Evolutionary conservation across 2,329 filamentous ascomycete genomes (phyloP).

Genomic region (Aspergillus uvarum): DNA sequence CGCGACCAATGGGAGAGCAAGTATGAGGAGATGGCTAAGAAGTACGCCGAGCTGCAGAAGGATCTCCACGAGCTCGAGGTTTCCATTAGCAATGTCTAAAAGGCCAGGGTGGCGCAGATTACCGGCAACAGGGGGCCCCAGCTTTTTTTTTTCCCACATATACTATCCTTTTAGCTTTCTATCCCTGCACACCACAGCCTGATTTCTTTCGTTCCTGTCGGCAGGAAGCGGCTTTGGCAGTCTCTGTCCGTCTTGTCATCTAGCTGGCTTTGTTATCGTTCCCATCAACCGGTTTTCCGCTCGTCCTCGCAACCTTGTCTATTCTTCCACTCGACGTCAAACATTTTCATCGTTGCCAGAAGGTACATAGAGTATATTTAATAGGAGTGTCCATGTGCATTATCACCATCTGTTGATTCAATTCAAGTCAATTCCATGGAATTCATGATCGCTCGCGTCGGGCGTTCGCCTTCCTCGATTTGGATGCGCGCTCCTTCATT

Average conservation of each 20-base stretch:
- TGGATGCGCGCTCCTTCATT: constrained; percentile 66
- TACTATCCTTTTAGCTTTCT: constrained; percentile 24
- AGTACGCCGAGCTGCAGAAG: constrained; percentile 79
- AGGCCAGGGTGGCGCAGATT: constrained; percentile 30
- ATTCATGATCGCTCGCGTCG: constrained; percentile 43
- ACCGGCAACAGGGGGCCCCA: constrained; percentile 30
- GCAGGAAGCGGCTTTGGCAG: constrained; percentile 19
- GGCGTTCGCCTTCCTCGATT: constrained; percentile 66
- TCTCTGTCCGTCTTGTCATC: constrained; percentile 19
- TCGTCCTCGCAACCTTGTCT: constrained; percentile 16
- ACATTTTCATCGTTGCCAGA: constrained; percentile 10
- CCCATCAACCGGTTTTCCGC: constrained; percentile 14
- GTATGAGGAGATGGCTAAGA: constrained; percentile 96
- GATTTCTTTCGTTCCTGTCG: constrained; percentile 24
- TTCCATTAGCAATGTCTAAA: constrained; percentile 93
- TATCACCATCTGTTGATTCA: not conserved
- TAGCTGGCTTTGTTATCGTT: constrained; percentile 14
- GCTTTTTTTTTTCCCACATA: constrained; percentile 24
- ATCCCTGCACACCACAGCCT: constrained; percentile 26
- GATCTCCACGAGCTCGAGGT: constrained; percentile 86
- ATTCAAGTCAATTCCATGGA: not conserved
- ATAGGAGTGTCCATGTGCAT: constrained; percentile 2
- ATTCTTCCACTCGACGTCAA: constrained; percentile 14
- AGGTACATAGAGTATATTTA: constrained; percentile 19
- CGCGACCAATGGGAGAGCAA: constrained; percentile 95